These are phyloP conservation scores for Pseudonitzschia multistriata DNA, from an alignment of 108 stramenopile genomes.

Conservation along the genomic window DNA sequence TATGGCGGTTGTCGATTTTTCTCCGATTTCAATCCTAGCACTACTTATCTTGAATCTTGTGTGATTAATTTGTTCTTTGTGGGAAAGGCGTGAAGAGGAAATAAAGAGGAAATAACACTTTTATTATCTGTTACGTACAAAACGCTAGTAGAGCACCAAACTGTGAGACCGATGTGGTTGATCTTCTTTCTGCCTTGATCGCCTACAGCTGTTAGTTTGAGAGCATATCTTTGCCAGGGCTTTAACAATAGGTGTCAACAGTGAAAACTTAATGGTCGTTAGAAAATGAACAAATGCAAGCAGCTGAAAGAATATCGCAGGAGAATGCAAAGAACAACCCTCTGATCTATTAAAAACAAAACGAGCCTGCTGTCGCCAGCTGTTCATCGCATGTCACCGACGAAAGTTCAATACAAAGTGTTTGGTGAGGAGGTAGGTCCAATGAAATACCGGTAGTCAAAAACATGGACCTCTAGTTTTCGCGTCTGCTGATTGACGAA, in stretches of 20 bases:
- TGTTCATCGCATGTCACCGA: not conserved
- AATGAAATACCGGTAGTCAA: not conserved
- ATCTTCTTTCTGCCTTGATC: not conserved
- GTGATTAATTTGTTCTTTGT: constrained; percentile 1
- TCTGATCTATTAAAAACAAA: not conserved
- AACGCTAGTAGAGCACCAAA: not conserved
- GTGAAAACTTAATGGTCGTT: not conserved
- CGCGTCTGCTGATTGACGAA: not conserved
- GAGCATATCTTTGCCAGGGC: not conserved
- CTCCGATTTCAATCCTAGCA: not conserved
- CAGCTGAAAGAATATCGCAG: not conserved
- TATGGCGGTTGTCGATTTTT: not conserved
- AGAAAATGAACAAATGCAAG: not conserved
- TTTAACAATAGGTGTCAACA: not conserved
- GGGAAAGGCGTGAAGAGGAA: not conserved
- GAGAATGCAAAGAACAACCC: constrained; percentile 1
- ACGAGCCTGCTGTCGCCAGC: not conserved
- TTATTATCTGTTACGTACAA: not conserved
- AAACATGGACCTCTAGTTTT: not conserved
- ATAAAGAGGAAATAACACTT: not conserved
- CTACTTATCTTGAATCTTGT: not conserved
- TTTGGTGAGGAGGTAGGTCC: not conserved
- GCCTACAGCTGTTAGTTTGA: not conserved
- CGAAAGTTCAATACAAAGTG: not conserved
- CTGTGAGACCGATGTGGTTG: not conserved